These are phyloP conservation scores for Verticillium longisporum DNA, from an alignment of 2,329 filamentous ascomycete genomes.

Conservation along the genomic window DNA sequence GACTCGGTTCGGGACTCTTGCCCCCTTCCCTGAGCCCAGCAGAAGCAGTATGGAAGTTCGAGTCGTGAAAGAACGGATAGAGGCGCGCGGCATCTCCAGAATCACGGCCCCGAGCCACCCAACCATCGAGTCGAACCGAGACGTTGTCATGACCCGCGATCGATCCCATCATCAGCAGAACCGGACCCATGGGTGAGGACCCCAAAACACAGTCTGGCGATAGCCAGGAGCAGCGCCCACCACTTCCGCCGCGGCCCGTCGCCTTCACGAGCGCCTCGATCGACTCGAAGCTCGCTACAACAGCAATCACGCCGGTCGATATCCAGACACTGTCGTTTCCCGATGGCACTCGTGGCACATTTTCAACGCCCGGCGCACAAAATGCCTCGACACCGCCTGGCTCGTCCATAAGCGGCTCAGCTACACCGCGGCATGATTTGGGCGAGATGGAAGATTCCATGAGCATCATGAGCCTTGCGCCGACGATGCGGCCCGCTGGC, in stretches of 20 bases:
- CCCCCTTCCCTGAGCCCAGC: neutral
- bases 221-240: constrained; percentile 42
- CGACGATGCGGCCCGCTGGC: constrained; percentile 53
- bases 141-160: neutral
- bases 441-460: constrained; percentile 55
- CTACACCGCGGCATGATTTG: constrained; percentile 27
- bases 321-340: constrained; percentile 70
- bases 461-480: constrained; percentile 61
- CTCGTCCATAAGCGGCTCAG: constrained; percentile 28
- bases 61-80: neutral
- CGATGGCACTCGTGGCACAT: constrained; percentile 61
- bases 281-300: constrained; percentile 58
- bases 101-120: neutral
- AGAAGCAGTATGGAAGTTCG: neutral
- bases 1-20: neutral
- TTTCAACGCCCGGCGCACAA: constrained; percentile 27
- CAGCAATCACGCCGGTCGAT: constrained; percentile 74
- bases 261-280: constrained; percentile 17
- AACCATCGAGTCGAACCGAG: neutral
- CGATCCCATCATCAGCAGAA: neutral
- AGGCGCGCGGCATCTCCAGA: neutral
- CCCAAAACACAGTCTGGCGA: constrained; percentile 15
- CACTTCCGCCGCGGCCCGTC: constrained; percentile 45
- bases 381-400: constrained; percentile 17
- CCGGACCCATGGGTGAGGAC: constrained; percentile 17